Conservation (phyloP, 2,329 filamentous ascomycete species). For the Hypoxylon sp. region DNA sequence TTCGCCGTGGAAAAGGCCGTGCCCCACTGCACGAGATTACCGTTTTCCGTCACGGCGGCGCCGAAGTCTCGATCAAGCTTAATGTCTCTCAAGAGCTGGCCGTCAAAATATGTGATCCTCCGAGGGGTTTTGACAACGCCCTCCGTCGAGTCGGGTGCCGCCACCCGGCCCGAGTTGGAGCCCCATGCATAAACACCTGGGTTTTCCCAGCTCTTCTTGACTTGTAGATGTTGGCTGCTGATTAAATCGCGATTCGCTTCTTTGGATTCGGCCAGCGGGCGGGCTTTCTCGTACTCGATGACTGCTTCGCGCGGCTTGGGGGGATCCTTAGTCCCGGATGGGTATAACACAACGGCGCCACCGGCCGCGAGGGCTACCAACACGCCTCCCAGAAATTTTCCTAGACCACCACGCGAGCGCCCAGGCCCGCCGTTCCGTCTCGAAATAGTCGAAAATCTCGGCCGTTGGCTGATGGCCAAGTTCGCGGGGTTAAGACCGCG, state of each 20-base stretch:
- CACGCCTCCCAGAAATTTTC: conserved; percentile 38
- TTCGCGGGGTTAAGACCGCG: conserved; percentile 7
- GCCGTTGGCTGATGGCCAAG: conserved; percentile 24
- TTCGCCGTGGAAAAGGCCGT: conserved; percentile 72
- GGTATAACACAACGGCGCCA: conserved; percentile 38
- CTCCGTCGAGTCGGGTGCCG: conserved; percentile 82
- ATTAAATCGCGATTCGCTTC: conserved; percentile 79
- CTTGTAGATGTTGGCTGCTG: conserved; percentile 86
- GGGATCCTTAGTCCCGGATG: conserved; percentile 29
- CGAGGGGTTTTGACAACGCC: conserved; percentile 79
- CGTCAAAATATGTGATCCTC: conserved; percentile 83
- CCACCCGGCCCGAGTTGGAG: conserved; percentile 83
- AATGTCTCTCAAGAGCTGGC: conserved; percentile 82
- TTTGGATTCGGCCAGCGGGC: conserved; percentile 64
- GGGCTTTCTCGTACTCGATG: conserved; percentile 72
- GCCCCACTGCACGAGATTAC: conserved; percentile 93
- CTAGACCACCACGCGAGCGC: conserved; percentile 21
- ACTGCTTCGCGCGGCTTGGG: conserved; percentile 54
- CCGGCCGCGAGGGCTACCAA: conserved; percentile 39
- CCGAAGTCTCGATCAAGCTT: conserved; percentile 85
- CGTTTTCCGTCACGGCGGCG: conserved; percentile 85
- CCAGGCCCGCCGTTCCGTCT: background rate
- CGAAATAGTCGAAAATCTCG: conserved; percentile 37
- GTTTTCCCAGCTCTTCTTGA: conserved; percentile 80
- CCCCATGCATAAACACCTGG: conserved; percentile 96